These are phyloP conservation scores for Claviceps sp. DNA, from an alignment of 2,329 filamentous ascomycete genomes.

Conservation along the genomic window DNA sequence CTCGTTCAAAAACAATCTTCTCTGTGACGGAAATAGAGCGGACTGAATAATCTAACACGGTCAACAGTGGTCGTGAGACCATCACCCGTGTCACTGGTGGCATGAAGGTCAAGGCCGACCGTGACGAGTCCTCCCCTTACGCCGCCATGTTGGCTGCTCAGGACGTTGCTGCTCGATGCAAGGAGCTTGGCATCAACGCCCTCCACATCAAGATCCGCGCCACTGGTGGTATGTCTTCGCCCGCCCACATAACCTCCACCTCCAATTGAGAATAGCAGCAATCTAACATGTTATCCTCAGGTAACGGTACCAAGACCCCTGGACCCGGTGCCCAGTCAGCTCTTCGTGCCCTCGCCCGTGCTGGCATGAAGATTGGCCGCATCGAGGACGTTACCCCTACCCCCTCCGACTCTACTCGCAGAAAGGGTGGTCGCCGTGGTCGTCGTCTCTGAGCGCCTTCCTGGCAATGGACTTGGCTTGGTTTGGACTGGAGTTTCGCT, in stretches of 20 bases:
- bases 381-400: conserved; percentile 99
- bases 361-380: conserved; percentile 98
- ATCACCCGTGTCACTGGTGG: conserved; percentile 99
- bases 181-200: conserved; percentile 66
- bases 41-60: conserved; percentile 1
- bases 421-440: conserved; percentile 99
- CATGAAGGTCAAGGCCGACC: conserved; percentile 99
- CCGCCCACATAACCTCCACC: neutral
- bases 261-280: too few species aligned
- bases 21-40: neutral
- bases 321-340: conserved; percentile 98
- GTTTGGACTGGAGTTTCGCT: conserved; percentile 25
- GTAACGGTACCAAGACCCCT: conserved; percentile 99
- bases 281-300: conserved; percentile 24
- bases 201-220: conserved; percentile 99
- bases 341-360: conserved; percentile 95
- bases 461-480: conserved; percentile 13
- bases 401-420: conserved; percentile 96
- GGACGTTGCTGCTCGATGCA: conserved; percentile 81
- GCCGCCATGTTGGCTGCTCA: conserved; percentile 99
- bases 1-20: too few species aligned
- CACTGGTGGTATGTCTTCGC: conserved; percentile 65
- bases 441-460: conserved; percentile 74
- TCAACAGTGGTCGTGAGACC: conserved; percentile 90
- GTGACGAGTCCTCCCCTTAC: conserved; percentile 99